phyloP scores from a whole-genome alignment of 176 grass and related monocot species.

The Bothriochloa decipiens region DNA sequence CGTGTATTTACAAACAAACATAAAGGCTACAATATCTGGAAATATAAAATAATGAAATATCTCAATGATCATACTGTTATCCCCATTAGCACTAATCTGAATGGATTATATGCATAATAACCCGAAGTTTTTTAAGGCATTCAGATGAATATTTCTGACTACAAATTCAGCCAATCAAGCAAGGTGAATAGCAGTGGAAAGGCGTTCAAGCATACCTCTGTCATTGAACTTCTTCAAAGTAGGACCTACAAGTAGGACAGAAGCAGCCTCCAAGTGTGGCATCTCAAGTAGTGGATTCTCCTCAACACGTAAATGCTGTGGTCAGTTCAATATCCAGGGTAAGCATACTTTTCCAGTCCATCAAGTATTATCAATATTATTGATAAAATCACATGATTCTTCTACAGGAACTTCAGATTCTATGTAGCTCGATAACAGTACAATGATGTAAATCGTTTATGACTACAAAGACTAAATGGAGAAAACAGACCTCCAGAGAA shows the following conservation, averaged over 20 bases:
- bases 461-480: conserved; percentile 4
- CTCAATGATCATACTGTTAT: conserved; percentile 20
- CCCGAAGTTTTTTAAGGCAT: conserved; percentile 14
- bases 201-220: conserved; percentile 53
- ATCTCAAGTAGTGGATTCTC: conserved; percentile 91
- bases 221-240: conserved; percentile 95
- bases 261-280: conserved; percentile 79
- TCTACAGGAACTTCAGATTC: conserved; percentile 36
- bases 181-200: conserved; percentile 17
- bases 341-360: conserved; percentile 12
- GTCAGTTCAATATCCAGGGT: conserved; percentile 39
- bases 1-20: not conserved
- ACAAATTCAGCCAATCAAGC: conserved; percentile 27
- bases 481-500: conserved; percentile 72
- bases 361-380: not conserved
- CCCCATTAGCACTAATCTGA: not conserved
- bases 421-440: conserved; percentile 21
- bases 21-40: conserved; percentile 6
- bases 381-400: conserved; percentile 5
- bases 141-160: conserved; percentile 28
- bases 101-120: conserved; percentile 15
- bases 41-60: conserved; percentile 26
- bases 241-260: conserved; percentile 84
- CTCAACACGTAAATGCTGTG: conserved; percentile 91
- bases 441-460: conserved; percentile 19